phyloP scores from a whole-genome alignment of 306 rosid genomes.

The Adenanthera pavonina region DNA sequence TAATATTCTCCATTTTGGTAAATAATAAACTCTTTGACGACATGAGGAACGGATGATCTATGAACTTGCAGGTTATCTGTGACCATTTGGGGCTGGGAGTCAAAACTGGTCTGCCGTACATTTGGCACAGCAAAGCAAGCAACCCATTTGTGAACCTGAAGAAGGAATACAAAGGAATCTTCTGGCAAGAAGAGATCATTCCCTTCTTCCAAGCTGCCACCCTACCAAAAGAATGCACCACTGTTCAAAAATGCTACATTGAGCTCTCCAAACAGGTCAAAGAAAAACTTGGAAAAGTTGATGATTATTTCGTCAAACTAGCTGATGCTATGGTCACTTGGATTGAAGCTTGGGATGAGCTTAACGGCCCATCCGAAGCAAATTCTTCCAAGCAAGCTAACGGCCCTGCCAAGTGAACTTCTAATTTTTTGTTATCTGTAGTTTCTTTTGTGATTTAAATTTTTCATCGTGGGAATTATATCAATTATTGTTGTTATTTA shows the following conservation, averaged over 20 bases:
- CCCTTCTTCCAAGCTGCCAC: slow-evolving; percentile 77
- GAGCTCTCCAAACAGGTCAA: slow-evolving; percentile 89
- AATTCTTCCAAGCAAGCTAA: slow-evolving; percentile 42
- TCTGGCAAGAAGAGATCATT: slow-evolving; percentile 89
- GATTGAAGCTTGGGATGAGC: slow-evolving; percentile 95
- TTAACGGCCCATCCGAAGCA: slow-evolving; percentile 57
- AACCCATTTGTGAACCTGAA: slow-evolving; percentile 88
- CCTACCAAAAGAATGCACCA: slow-evolving; percentile 71
- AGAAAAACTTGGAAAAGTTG: slow-evolving; percentile 65
- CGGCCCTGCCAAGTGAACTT: slow-evolving; percentile 55
- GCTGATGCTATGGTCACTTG: slow-evolving; percentile 93
- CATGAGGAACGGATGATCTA: slow-evolving; percentile 12
- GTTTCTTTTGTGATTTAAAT: slow-evolving; percentile 30
- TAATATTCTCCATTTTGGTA: background rate
- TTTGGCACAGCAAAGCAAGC: slow-evolving; percentile 98
- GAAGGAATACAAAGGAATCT: slow-evolving; percentile 89
- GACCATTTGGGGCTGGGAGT: slow-evolving; percentile 85
- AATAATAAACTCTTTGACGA: background rate
- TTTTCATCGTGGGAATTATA: slow-evolving; percentile 8
- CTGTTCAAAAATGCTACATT: slow-evolving; percentile 77
- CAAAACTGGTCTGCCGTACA: slow-evolving; percentile 91
- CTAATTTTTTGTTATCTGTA: slow-evolving; percentile 25
- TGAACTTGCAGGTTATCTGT: slow-evolving; percentile 68
- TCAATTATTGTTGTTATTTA: slow-evolving; percentile 7
- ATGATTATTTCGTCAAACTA: slow-evolving; percentile 73